phyloP scores from a whole-genome alignment of 495 filamentous ascomycete species.

The Cudoniella acicularis region DNA sequence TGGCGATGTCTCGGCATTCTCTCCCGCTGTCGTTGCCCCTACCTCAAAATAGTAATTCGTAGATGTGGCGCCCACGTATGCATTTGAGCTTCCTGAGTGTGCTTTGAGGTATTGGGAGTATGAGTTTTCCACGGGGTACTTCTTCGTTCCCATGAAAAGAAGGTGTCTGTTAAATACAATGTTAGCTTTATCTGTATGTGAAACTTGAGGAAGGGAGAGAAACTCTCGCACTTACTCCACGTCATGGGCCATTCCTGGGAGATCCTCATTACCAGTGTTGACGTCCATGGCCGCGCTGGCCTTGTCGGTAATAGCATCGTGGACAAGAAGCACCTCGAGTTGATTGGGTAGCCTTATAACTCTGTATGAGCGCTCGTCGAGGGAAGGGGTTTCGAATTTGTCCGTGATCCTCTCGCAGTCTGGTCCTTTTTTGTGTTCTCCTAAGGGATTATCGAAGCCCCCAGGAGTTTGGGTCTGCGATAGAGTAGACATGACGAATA shows the following conservation, averaged over 20 bases:
- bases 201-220: no score
- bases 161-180: background rate
- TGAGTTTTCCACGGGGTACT: slow-evolving; percentile 94
- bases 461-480: slow-evolving; percentile 25
- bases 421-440: slow-evolving; percentile 23
- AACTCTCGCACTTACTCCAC: slow-evolving; percentile 49
- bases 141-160: slow-evolving; percentile 97
- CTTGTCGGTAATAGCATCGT: slow-evolving; percentile 95
- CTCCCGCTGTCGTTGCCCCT: slow-evolving; percentile 62
- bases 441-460: slow-evolving; percentile 17
- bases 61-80: slow-evolving; percentile 87
- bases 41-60: slow-evolving; percentile 99
- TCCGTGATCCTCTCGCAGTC: slow-evolving; percentile 60
- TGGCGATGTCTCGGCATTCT: slow-evolving; percentile 49
- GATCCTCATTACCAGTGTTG: slow-evolving; percentile 82
- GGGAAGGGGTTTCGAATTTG: slow-evolving; percentile 74
- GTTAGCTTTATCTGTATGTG: no score
- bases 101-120: slow-evolving; percentile 90
- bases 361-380: slow-evolving; percentile 86
- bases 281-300: slow-evolving; percentile 93
- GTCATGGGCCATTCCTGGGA: slow-evolving; percentile 92
- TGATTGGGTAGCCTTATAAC: slow-evolving; percentile 82
- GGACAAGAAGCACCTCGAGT: slow-evolving; percentile 91
- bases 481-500: slow-evolving; percentile 24
- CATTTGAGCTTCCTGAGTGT: slow-evolving; percentile 89